Base-by-base conservation (phyloP, 164 flowering plant genomes). In the Tetrastigma voinierianum region DNA sequence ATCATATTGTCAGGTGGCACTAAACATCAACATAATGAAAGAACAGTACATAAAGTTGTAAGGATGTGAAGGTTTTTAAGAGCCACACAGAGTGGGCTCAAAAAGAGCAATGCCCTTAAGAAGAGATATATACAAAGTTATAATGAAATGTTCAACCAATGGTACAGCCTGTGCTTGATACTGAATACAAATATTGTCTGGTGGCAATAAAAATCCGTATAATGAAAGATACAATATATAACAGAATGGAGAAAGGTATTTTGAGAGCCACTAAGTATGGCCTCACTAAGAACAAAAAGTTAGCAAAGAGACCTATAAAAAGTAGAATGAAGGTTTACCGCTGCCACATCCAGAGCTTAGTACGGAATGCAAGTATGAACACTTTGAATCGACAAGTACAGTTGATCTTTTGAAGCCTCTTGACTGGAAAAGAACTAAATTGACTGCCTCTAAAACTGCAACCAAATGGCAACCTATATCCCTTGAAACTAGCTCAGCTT, bases 381-480 rank as follows among this genome's bases (percentile, higher is more conserved):
- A 72, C 72, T 84, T 83, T 12, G 87, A 77, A 67, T 88, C 90
- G 48, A 78, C 72, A 59, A 77, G 68, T 9, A 83, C 76, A 52
- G 85, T 76, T 25, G 70, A 75, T 72, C 86, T 83, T 77, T 82
- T 83, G 66, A 86, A 84, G 72, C 85, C 81, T 76, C 86, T 79
- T 13, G 69, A 70, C 54, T 82, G 70, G 51, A 88, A 86, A 56
- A 88, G 85, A 58, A 88, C 93, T 54, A 66, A 25, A 74, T 84
- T 83, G 24, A 84, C 87, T 23, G 93, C 90, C 63, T 84, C 87
- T 69, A 86, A 65, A 68, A 86, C 83, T 69, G 83, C 83, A 70
- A 71, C 72, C 80, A 85, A 71, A 71, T 87, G 77, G 71, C 89
- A 87, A 59, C 89, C 89, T 23, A 85, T 85, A 21, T 88, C 90